A percentile compares a stretch with the other conserved stretches of the same genome.
These are phyloP conservation scores for Cymbopogon citratus DNA, from an alignment of 176 grass and related monocot species.

Conservation along the genomic window DNA sequence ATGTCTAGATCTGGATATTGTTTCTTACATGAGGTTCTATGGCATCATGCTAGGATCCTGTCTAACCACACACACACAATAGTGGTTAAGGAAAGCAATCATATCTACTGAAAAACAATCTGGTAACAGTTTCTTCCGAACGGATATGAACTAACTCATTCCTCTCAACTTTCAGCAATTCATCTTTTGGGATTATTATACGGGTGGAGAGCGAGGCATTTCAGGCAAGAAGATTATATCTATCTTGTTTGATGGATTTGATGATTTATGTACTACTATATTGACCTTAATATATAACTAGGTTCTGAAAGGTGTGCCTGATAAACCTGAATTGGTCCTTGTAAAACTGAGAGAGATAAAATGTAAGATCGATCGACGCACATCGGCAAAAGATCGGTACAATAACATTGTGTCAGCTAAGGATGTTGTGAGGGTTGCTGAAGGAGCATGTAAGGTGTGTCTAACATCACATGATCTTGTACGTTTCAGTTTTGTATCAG, in stretches of 20 bases:
- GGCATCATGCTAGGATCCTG: not conserved
- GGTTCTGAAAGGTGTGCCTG: constrained; percentile 72
- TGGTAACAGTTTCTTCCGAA: not conserved
- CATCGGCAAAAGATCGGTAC: constrained; percentile 52
- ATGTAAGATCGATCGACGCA: constrained; percentile 50
- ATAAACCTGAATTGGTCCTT: constrained; percentile 60
- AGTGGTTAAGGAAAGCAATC: not conserved
- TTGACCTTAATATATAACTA: constrained; percentile 36
- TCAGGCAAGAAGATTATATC: constrained; percentile 48
- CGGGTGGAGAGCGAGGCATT: constrained; percentile 81
- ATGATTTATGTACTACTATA: constrained; percentile 10
- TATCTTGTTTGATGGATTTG: not conserved
- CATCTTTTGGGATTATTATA: constrained; percentile 86
- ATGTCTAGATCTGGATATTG: not conserved
- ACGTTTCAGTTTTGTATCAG: not conserved
- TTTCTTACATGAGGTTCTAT: too few species aligned
- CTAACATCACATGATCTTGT: not conserved
- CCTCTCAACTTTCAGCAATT: constrained; percentile 49
- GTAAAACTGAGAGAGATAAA: constrained; percentile 84
- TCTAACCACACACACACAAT: not conserved
- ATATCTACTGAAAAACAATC: not conserved
- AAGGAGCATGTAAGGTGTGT: constrained; percentile 66
- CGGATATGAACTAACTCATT: constrained; percentile 11
- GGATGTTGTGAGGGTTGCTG: constrained; percentile 75
- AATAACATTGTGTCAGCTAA: constrained; percentile 64